These are phyloP conservation scores for Aspergillus novofumigatus DNA, from an alignment of 2,329 filamentous ascomycete genomes.

Conservation along the genomic window DNA sequence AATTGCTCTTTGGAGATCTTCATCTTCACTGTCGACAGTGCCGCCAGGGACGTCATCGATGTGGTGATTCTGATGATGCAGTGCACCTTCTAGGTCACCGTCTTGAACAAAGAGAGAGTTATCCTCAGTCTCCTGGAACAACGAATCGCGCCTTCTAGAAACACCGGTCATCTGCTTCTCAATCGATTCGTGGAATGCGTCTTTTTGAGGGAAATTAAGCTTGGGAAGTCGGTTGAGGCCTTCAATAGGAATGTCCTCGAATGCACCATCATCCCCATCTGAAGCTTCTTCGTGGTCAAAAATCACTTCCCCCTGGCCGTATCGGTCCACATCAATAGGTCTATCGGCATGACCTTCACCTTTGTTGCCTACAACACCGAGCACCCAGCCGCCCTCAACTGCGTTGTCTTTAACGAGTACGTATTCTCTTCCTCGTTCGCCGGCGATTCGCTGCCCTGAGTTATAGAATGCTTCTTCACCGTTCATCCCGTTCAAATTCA, in stretches of 20 bases:
- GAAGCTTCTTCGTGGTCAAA: slow-evolving; percentile 58
- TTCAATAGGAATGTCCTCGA: slow-evolving; percentile 90
- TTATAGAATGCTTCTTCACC: slow-evolving; percentile 67
- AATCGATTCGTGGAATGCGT: slow-evolving; percentile 35
- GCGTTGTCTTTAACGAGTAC: slow-evolving; percentile 94
- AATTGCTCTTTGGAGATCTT: slow-evolving; percentile 77
- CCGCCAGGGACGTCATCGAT: slow-evolving; percentile 57
- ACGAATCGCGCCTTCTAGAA: slow-evolving; percentile 27
- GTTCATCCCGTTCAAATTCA: slow-evolving; percentile 90
- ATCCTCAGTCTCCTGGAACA: slow-evolving; percentile 34
- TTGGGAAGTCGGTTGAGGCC: slow-evolving; percentile 81
- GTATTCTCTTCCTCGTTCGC: slow-evolving; percentile 89
- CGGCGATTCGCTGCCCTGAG: slow-evolving; percentile 50
- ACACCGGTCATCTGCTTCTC: slow-evolving; percentile 28
- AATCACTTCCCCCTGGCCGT: slow-evolving; percentile 47
- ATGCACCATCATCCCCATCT: slow-evolving; percentile 66
- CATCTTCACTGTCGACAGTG: slow-evolving; percentile 52
- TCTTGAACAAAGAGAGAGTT: slow-evolving; percentile 56
- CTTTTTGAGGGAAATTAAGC: slow-evolving; percentile 38
- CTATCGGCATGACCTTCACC: slow-evolving; percentile 75
- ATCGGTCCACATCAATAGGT: slow-evolving; percentile 83
- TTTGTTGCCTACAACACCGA: slow-evolving; percentile 87
- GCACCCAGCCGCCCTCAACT: slow-evolving; percentile 90
- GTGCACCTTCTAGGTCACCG: slow-evolving; percentile 34
- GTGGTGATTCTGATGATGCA: slow-evolving; percentile 18